Base-by-base conservation (phyloP, 768 basidiomycete genomes). In the Leucocoprinus leucothites region DNA sequence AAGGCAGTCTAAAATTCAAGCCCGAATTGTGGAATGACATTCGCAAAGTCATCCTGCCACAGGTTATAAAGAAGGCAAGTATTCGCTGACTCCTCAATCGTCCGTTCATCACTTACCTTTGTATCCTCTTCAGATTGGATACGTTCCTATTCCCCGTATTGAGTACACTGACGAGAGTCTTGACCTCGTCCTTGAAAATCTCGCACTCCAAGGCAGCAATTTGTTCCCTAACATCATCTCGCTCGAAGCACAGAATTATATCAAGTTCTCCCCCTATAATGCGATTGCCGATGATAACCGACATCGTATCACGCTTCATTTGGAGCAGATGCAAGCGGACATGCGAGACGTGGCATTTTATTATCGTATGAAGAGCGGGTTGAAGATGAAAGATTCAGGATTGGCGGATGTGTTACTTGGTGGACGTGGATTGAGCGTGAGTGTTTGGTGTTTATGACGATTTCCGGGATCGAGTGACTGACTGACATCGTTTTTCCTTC, bases 281-380 rank as follows among this genome's bases (percentile, higher is more conserved):
- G 60, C 69, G 3, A 75, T 78, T 48, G 63, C 70, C 3, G 91
- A 91, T 66, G 76, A 83, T 58, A 68, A 75, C 25, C 78, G 80
- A 60, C 91, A 96, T 68, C 79, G 82, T 51, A 83, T 97, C 65
- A 86, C 79, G 34, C 66, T 97, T 52, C 84, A 82, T 7, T 77
- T 97, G 35, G 77, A 76, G 25, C 94, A 98, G 69, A 89, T 97
- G 61, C 94, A 98, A 67, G 89, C 89, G 4, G 94, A 97, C 61
- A 89, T 98, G 82, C 82, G 89, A 14, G 94, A 98, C 62, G 91
- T 97, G 13, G 87, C 89, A 8, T 96, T 98, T 69, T 92, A 87
- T 67, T 94, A 91, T 77, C 79, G 78, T 60, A 91, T 86, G 78
- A 95, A 94, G 82, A 91, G 91, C 2, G 82, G 91, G 61, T 83